A percentile compares a stretch with the other conserved stretches of the same genome.
phyloP scores from a whole-genome alignment of 2,329 filamentous ascomycete genomes.

The Monascus ruber region DNA sequence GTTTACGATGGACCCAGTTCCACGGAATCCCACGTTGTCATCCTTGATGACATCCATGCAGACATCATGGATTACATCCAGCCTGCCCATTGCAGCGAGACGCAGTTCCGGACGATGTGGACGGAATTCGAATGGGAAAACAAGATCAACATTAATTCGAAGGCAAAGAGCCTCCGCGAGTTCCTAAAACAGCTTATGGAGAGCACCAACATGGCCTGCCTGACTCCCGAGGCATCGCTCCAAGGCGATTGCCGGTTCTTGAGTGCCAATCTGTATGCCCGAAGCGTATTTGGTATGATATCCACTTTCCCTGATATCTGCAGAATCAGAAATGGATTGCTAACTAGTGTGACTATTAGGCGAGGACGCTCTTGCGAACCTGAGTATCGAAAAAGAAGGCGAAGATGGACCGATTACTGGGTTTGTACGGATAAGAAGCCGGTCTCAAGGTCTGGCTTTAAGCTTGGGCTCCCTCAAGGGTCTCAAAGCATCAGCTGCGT shows the following conservation, averaged over 20 bases:
- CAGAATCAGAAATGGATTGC: constrained; percentile 1
- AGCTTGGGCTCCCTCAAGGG: constrained; percentile 93
- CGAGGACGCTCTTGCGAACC: constrained; percentile 92
- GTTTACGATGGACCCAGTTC: constrained; percentile 91
- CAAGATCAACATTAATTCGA: constrained; percentile 99
- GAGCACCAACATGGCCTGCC: constrained; percentile 95
- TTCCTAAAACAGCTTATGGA: constrained; percentile 95
- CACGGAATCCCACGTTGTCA: constrained; percentile 91
- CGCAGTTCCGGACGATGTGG: constrained; percentile 99
- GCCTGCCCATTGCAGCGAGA: constrained; percentile 90
- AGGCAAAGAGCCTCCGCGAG: constrained; percentile 79
- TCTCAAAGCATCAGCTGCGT: constrained; percentile 56
- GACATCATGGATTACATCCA: constrained; percentile 99
- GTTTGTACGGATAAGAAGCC: constrained; percentile 94
- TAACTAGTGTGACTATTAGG: constrained; percentile 44
- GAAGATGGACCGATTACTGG: constrained; percentile 91
- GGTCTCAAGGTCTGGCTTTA: constrained; percentile 86
- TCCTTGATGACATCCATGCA: constrained; percentile 93
- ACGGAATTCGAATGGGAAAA: constrained; percentile 99
- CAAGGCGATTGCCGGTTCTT: constrained; percentile 97
- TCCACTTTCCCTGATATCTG: background rate
- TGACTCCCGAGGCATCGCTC: constrained; percentile 90
- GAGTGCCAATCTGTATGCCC: constrained; percentile 90
- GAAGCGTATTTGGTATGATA: constrained; percentile 91
- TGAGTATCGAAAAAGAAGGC: constrained; percentile 96